Percentiles rank a stretch among this genome's conserved stretches.
Conservation (phyloP, 2,329 filamentous ascomycete species). For the Diaporthe sp. region DNA sequence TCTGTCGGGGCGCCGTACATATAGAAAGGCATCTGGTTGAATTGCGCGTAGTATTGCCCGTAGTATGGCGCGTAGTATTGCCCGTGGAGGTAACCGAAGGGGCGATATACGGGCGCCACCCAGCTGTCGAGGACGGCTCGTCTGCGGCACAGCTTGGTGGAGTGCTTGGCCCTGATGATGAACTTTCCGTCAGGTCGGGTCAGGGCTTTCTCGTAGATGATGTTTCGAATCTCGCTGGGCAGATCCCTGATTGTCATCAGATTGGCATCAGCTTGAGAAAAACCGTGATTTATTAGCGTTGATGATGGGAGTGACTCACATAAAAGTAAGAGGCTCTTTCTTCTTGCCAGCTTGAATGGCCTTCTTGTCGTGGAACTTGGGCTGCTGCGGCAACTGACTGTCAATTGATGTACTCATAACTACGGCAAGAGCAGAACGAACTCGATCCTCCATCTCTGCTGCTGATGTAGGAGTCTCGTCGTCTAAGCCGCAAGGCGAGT, state of each 20-base stretch:
- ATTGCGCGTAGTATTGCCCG: too few relatives aligned
- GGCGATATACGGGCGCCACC: too few relatives aligned
- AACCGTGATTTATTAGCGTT: fast-evolving
- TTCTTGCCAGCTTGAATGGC: not conserved
- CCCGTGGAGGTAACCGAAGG: too few relatives aligned
- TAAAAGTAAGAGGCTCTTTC: not conserved
- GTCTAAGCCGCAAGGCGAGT: not conserved
- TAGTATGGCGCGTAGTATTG: too few relatives aligned
- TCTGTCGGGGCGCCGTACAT: too few relatives aligned
- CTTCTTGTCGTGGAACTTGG: not conserved
- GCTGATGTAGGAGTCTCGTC: not conserved
- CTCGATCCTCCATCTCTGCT: too few relatives aligned
- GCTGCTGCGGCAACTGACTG: not conserved
- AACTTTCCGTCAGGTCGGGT: not conserved
- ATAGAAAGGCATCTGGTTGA: too few relatives aligned
- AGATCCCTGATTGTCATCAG: not conserved
- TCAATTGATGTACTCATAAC: not conserved
- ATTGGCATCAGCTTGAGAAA: not conserved
- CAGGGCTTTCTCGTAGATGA: not conserved
- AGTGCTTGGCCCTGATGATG: not conserved
- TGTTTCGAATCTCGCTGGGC: slow-evolving; percentile 9
- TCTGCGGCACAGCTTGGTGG: not conserved
- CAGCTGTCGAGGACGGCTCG: not conserved
- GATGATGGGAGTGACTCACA: not conserved
- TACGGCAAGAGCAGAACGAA: too few relatives aligned